phyloP scores from a whole-genome alignment of 495 filamentous ascomycete genomes.

The Daldinia bambusicola region DNA sequence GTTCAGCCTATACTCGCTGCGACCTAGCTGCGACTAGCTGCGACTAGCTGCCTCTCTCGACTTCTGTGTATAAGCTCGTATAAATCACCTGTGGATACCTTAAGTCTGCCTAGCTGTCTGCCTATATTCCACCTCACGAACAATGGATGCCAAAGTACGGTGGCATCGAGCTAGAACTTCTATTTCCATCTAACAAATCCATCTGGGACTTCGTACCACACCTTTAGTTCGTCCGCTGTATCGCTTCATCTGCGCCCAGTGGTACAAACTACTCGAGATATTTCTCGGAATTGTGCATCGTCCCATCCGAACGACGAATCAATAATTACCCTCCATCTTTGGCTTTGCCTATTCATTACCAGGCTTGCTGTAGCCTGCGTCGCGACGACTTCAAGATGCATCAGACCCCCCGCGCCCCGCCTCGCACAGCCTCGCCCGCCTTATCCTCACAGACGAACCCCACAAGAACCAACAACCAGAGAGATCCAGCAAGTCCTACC shows the following conservation, averaged over 20 bases:
- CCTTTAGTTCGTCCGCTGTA: constrained; percentile 15
- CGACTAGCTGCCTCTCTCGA: constrained; percentile 8
- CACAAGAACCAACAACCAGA: constrained; percentile 74
- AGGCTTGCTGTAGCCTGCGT: constrained; percentile 22
- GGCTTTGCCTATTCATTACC: constrained; percentile 1
- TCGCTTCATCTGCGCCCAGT: constrained; percentile 17
- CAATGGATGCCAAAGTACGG: constrained; percentile 53
- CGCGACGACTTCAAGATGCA: constrained; percentile 67
- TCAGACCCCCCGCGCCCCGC: constrained; percentile 81
- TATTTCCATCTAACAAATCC: constrained; percentile 39
- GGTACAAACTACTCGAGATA: constrained; percentile 27
- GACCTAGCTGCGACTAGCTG: constrained; percentile 3
- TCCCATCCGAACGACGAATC: constrained; percentile 20
- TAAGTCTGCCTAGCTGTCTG: constrained; percentile 21
- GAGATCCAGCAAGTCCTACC: constrained; percentile 64
- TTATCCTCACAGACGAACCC: constrained; percentile 73
- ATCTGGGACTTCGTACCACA: constrained; percentile 28
- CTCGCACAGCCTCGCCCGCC: constrained; percentile 71
- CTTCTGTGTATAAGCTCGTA: constrained; percentile 9
- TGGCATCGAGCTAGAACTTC: constrained; percentile 46
- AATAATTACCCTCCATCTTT: constrained; percentile 3
- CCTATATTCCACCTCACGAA: constrained; percentile 38
- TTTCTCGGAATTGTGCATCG: constrained; percentile 26
- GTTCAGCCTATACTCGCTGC: neutral
- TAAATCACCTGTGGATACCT: constrained; percentile 21